phyloP scores from a whole-genome alignment of 352 stramenopile genomes.

The Pythium periplocum region DNA sequence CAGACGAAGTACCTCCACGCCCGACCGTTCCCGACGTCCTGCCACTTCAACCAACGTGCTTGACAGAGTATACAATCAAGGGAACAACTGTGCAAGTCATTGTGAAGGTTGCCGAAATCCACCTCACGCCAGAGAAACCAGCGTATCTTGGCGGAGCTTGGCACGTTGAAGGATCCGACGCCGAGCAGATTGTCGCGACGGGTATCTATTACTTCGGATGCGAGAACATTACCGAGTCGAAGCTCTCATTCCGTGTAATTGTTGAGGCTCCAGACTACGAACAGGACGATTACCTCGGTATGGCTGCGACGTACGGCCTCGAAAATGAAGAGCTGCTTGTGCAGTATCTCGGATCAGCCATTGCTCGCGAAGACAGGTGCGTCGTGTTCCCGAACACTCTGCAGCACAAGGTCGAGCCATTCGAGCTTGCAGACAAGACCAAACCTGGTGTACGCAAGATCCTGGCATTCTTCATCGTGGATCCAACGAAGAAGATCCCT shows the following conservation, averaged over 20 bases:
- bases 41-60: neutral
- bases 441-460: conserved; percentile 29
- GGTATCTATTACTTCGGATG: conserved; percentile 31
- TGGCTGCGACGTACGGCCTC: conserved; percentile 12
- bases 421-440: conserved; percentile 18
- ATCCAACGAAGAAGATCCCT: conserved; percentile 23
- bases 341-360: conserved; percentile 12
- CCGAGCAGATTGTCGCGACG: conserved; percentile 28
- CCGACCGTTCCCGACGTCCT: conserved; percentile 14
- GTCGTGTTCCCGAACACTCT: conserved; percentile 29
- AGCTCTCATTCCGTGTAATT: conserved; percentile 20
- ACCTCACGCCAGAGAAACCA: conserved; percentile 29
- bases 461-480: conserved; percentile 32
- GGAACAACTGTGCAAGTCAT: conserved; percentile 25
- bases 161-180: conserved; percentile 24
- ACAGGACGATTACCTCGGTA: conserved; percentile 12
- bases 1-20: conserved; percentile 4
- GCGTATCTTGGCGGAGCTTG: conserved; percentile 20
- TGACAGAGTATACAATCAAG: conserved; percentile 5
- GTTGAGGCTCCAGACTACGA: conserved; percentile 16
- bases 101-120: conserved; percentile 28
- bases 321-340: conserved; percentile 6
- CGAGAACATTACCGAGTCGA: conserved; percentile 29
- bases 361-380: conserved; percentile 11
- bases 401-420: conserved; percentile 24